These are phyloP conservation scores for Clonostachys sp. DNA, from an alignment of 2,329 filamentous ascomycete genomes.

Conservation along the genomic window DNA sequence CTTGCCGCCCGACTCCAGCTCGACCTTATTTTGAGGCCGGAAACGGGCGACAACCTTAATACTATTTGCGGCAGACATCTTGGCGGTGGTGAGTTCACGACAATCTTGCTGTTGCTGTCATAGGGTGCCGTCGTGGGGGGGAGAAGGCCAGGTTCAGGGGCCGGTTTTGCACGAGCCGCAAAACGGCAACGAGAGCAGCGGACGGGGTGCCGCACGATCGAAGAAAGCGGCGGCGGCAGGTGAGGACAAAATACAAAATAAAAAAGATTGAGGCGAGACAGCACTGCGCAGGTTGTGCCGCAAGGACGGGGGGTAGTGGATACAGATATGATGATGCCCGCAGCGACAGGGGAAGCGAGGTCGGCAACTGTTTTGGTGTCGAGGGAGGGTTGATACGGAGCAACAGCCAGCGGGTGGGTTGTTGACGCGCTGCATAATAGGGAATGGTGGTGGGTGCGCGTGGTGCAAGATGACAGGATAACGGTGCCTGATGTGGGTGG, in stretches of 20 bases:
- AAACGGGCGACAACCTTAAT: conserved; percentile 96
- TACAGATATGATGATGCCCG: not conserved
- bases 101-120: not conserved
- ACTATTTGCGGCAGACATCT: conserved; percentile 56
- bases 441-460: not conserved
- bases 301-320: not conserved
- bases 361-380: not conserved
- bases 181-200: not conserved
- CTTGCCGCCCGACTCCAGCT: conserved; percentile 84
- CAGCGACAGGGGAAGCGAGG: not conserved
- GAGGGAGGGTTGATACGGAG: not conserved
- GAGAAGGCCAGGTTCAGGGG: not conserved
- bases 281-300: not conserved
- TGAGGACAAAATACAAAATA: too few relatives aligned
- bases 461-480: not conserved
- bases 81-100: conserved; percentile 12
- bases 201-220: not conserved
- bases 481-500: not conserved
- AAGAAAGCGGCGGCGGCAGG: too few relatives aligned
- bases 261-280: too few relatives aligned
- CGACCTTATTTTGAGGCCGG: conserved; percentile 92
- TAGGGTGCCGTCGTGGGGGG: not conserved
- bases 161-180: not conserved
- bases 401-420: not conserved
- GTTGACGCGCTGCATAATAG: not conserved